Conservation (phyloP, 1,139 yeast species). For the Meyerozyma sp. region DNA sequence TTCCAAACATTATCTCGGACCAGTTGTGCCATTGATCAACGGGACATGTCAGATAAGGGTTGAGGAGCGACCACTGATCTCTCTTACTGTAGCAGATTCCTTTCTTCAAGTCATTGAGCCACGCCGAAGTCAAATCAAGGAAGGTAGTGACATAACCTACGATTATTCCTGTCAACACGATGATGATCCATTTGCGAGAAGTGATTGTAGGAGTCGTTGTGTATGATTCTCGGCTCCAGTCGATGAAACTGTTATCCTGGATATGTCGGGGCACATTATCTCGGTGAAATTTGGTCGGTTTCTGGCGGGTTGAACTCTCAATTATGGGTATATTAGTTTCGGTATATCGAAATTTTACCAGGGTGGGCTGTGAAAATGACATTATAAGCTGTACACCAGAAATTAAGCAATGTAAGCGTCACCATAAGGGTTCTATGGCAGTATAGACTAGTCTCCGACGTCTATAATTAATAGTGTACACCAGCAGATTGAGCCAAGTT, state of each 20-base stretch:
- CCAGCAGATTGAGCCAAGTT: not conserved
- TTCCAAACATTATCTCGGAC: conserved; percentile 26
- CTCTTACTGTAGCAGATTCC: conserved; percentile 35
- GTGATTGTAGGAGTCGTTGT: not conserved
- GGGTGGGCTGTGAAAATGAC: not conserved
- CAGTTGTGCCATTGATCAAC: conserved; percentile 38
- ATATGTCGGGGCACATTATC: not conserved
- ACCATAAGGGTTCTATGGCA: not conserved
- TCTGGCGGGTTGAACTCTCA: not conserved
- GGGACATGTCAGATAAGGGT: conserved; percentile 44
- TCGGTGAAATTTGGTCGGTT: not conserved
- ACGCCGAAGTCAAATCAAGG: conserved; percentile 56
- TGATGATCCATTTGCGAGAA: not conserved
- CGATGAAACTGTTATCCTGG: conserved; percentile 1
- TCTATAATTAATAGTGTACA: not conserved
- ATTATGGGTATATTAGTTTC: not conserved
- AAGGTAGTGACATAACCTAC: conserved; percentile 57
- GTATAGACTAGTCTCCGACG: no score
- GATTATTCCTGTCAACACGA: conserved; percentile 16
- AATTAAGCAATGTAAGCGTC: not conserved
- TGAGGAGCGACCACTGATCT: conserved; percentile 39
- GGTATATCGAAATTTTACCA: not conserved
- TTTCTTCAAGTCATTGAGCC: conserved; percentile 59
- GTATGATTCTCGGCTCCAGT: not conserved
- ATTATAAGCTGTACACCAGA: not conserved